Evolutionary conservation across 208 protist genomes (phyloP).

Genomic region (Naegleria gruberi): DNA sequence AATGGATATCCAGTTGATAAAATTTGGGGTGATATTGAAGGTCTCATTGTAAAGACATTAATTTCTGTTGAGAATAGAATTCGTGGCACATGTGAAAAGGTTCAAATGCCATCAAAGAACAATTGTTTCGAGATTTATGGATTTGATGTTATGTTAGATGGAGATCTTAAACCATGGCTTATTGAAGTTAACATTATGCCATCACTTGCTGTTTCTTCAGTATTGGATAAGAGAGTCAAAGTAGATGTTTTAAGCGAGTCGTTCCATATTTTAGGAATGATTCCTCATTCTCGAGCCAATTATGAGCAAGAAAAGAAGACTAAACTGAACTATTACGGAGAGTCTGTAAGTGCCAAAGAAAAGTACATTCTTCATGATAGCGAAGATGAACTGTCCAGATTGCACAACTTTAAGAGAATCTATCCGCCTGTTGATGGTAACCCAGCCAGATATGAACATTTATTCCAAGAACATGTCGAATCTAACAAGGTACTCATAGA

Average conservation of each 20-base stretch:
- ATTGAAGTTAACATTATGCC: slow-evolving; percentile 92
- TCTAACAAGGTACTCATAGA: background rate
- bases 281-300: background rate
- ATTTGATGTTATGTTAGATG: slow-evolving; percentile 92
- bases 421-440: background rate
- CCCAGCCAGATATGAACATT: background rate
- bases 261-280: slow-evolving; percentile 53
- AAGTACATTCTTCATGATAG: background rate
- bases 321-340: background rate
- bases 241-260: slow-evolving; percentile 63
- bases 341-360: no score
- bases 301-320: no score
- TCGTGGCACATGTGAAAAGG: background rate
- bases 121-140: slow-evolving; percentile 95
- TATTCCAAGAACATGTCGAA: background rate
- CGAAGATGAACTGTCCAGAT: background rate
- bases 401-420: background rate
- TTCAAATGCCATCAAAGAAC: slow-evolving; percentile 15
- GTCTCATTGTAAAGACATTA: background rate
- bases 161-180: slow-evolving; percentile 81
- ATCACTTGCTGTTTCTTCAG: slow-evolving; percentile 67
- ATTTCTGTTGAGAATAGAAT: background rate
- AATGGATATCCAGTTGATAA: background rate
- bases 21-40: background rate
- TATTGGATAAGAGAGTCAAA: slow-evolving; percentile 67